Conservation (phyloP, 2,329 filamentous ascomycete species). For the Bipolaris victoriae region DNA sequence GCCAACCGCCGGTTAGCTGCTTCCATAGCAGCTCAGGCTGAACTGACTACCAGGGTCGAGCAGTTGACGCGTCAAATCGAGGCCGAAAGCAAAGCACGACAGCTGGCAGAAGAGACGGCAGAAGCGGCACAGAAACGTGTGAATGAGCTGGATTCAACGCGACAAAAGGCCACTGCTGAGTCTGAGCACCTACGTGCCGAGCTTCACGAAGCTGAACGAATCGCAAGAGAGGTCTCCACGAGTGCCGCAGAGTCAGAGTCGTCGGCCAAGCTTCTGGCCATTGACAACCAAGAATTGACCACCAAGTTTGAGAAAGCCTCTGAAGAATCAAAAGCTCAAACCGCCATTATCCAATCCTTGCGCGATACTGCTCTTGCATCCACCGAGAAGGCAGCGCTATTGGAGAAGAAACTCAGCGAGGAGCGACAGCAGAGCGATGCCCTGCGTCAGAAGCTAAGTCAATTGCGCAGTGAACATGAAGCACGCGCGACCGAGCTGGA, state of each 20-base stretch:
- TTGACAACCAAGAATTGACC: slow-evolving; percentile 84
- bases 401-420: slow-evolving; percentile 83
- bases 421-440: slow-evolving; percentile 77
- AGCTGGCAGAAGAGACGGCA: slow-evolving; percentile 86
- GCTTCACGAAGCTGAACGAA: slow-evolving; percentile 77
- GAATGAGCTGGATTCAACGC: slow-evolving; percentile 80
- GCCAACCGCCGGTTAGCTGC: slow-evolving; percentile 83
- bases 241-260: slow-evolving; percentile 77
- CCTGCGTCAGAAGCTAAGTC: slow-evolving; percentile 76
- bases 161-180: slow-evolving; percentile 82
- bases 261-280: slow-evolving; percentile 72
- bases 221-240: slow-evolving; percentile 81
- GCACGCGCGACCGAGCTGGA: slow-evolving; percentile 79
- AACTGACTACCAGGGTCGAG: slow-evolving; percentile 79
- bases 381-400: slow-evolving; percentile 72
- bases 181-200: slow-evolving; percentile 85
- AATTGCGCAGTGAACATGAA: slow-evolving; percentile 83
- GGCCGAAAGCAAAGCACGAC: slow-evolving; percentile 78
- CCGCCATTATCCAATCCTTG: slow-evolving; percentile 74
- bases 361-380: slow-evolving; percentile 80
- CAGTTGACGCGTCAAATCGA: slow-evolving; percentile 72
- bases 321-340: slow-evolving; percentile 71
- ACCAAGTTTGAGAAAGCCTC: slow-evolving; percentile 71
- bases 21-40: slow-evolving; percentile 77
- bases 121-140: slow-evolving; percentile 83